These are phyloP conservation scores for Penicillium argentinense DNA, from an alignment of 495 filamentous ascomycete species.

Conservation along the genomic window DNA sequence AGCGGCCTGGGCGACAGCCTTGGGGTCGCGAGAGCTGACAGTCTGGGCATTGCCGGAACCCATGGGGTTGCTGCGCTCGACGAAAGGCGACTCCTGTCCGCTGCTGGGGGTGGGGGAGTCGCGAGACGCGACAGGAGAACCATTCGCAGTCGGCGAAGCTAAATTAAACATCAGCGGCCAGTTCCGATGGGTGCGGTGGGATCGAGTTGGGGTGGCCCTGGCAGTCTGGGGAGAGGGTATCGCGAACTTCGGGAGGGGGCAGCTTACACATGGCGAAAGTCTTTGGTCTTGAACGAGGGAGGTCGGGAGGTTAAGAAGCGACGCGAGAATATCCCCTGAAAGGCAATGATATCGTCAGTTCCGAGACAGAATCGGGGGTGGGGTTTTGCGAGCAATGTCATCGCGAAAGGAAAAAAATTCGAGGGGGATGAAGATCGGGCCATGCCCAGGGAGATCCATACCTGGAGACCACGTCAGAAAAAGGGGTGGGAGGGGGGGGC, in stretches of 20 bases:
- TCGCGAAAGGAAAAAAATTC: slow-evolving; percentile 11
- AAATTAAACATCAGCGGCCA: slow-evolving; percentile 31
- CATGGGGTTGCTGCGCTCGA: slow-evolving; percentile 63
- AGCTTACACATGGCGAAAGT: slow-evolving; percentile 48
- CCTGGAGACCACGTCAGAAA: slow-evolving; percentile 13
- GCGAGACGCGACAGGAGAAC: slow-evolving; percentile 34
- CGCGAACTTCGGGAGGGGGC: slow-evolving; percentile 13
- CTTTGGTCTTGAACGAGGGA: slow-evolving; percentile 9
- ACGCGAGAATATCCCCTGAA: slow-evolving; percentile 34
- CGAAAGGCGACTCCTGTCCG: slow-evolving; percentile 57
- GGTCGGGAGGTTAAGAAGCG: neutral
- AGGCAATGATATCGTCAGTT: slow-evolving; percentile 3
- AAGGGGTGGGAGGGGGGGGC: slow-evolving; percentile 6
- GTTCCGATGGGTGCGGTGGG: slow-evolving; percentile 4
- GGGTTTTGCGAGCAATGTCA: slow-evolving; percentile 5
- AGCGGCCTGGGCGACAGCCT: slow-evolving; percentile 72
- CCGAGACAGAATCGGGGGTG: neutral
- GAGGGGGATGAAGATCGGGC: slow-evolving; percentile 14
- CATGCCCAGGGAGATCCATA: slow-evolving; percentile 16
- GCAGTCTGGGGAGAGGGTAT: slow-evolving; percentile 6
- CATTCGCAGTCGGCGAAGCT: slow-evolving; percentile 45
- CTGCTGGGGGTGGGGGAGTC: slow-evolving; percentile 44
- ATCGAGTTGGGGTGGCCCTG: neutral
- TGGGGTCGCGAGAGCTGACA: slow-evolving; percentile 79
- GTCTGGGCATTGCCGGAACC: slow-evolving; percentile 62